Conservation (phyloP, 305 asterid species). For the Fraxinus baroniana region DNA sequence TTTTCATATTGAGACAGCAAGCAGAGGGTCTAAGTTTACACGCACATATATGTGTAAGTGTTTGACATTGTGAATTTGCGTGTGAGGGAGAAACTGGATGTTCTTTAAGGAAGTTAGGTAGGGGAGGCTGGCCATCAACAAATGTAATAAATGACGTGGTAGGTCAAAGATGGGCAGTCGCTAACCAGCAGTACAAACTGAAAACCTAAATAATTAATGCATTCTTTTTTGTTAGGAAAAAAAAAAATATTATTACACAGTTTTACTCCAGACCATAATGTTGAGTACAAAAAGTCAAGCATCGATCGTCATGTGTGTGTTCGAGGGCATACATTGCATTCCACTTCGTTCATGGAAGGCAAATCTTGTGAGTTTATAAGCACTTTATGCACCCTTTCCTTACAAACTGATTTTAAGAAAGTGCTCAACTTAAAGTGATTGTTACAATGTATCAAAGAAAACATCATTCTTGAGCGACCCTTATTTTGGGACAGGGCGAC, state of each 20-base stretch:
- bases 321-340: too few species aligned
- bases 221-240: background rate
- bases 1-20: background rate
- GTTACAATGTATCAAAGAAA: too few species aligned
- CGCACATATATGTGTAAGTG: background rate
- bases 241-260: background rate
- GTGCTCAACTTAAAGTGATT: too few species aligned
- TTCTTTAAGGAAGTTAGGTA: background rate
- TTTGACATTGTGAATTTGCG: background rate
- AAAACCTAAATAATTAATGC: background rate
- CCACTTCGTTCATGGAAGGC: too few species aligned
- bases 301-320: too few species aligned
- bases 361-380: too few species aligned
- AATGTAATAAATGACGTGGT: background rate
- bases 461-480: too few species aligned
- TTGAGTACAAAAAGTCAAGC: background rate
- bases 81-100: background rate
- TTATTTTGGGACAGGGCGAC: too few species aligned
- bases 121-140: constrained; percentile 5
- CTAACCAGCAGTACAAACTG: too few species aligned
- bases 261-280: background rate
- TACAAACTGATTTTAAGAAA: too few species aligned
- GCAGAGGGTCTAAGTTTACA: background rate
- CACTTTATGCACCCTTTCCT: too few species aligned
- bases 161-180: background rate